Base-by-base conservation (phyloP, 176 grass and related monocot species). In the Carex cristatella region DNA sequence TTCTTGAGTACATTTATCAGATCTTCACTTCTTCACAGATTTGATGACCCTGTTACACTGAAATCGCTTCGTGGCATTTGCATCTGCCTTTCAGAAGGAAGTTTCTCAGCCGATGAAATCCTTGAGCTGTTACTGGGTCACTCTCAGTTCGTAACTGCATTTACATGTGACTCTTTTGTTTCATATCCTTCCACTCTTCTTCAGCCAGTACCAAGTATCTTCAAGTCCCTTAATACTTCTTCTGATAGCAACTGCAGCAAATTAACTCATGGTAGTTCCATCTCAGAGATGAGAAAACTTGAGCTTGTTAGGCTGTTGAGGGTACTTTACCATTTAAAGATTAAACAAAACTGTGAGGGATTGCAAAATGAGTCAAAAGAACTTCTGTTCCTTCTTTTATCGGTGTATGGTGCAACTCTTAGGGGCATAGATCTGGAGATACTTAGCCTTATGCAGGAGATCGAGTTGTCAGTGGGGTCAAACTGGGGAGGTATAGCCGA, bases 261-360 rank as follows among this genome's bases (percentile, higher is more conserved):
- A 56, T 86, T 28, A 77, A 77, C 19, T 54, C n/a, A 55, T 5
- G 23, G 49, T 27, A 77, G 4, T 87, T 89, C 65, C 65, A 35
- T 71, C 37, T 32, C 72, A 88, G 91, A 93, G 56, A 91, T 84
- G 86, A 86, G 82, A 81, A 94, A 83, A 86, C 65, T 94, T 23
- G 95, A 97, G 89, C 84, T 85, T 40, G 91, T 97, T 89, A 94
- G 89, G 86, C 86, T 97, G 86, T 90, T 97, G 14, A 97, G 95
- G 87, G 85, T 97, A 64, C 65, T 97, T 14, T 97, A 94, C 91
- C 84, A 93, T 88, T 79, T 92, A 84, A 94, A 90, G 54, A 86
- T 37, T 32, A 93, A 85, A 69, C 89, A 94, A 58, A 85, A 90
- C 18, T 91, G 72, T 66, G 81, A 86, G 68, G 86, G 81, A 56